Base-by-base conservation (phyloP, 768 basidiomycete genomes). In the Galerina sulciceps region DNA sequence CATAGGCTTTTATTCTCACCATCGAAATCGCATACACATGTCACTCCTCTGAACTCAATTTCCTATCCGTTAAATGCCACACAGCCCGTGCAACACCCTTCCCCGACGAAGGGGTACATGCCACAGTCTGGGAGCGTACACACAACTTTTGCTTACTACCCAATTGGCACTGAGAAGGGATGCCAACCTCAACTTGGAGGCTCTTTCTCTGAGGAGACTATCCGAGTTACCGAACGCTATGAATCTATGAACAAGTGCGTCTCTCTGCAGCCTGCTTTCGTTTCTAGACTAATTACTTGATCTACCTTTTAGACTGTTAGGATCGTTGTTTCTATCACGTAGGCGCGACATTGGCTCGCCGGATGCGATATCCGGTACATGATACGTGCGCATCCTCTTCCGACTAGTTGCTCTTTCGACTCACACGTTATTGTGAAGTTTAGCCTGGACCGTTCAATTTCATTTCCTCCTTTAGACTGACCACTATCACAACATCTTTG, bases 271-370 rank as follows among this genome's bases (percentile, higher is more conserved):
- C 26, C 26, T 31, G 55, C 8, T 43, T n/a, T 65, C 57, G 6
- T 40, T 20, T 18, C 40, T 31, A 31, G 26, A 31, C 26, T 31
- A 31, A 31, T 8, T 31, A 9, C 36, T 40, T 37, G 1, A 3
- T 38, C 35, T 51, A 22, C 46, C 45, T n/a, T 43, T 20, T 67
- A 92, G 91, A 68, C 66, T 86, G 10, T 69, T 93, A 40, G 85
- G 89, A 36, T 84, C 83, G 1, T 70, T 89, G 42, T 85, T 92
- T 64, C 80, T 91, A 48, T 86, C 80, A 50, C 84, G 90, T 41
- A 80, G 84, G 67, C 76, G 76, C 50, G 60, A 41, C 52, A 53
- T 68, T 41, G 62, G 67, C 55, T 46, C 66, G 38, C 50, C 54
- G 10, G 60, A 62, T 51, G 57, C 60, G 44, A 58, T 43, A 42